phyloP scores from a whole-genome alignment of 208 protist genomes.

The Wallacemonas sp. region DNA sequence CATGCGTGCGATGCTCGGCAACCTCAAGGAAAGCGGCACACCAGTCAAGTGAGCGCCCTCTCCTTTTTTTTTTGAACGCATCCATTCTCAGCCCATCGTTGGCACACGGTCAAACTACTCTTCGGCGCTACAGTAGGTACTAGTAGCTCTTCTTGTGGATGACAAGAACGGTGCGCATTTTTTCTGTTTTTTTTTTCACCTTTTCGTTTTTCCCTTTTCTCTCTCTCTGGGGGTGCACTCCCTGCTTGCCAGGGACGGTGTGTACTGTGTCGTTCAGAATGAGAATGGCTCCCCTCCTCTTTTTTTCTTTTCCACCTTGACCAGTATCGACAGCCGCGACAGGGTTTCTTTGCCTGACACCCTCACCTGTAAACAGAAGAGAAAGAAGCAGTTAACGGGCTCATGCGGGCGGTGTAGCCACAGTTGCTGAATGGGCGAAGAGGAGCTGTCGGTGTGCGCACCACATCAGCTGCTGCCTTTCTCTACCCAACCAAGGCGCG shows the following conservation, averaged over 20 bases:
- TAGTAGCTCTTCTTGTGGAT: too few species aligned
- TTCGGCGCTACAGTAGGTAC: not conserved
- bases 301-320: not conserved
- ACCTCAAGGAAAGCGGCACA: slow-evolving; percentile 23
- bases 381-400: too few species aligned
- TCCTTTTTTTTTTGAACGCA: not conserved
- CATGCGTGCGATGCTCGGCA: slow-evolving; percentile 68
- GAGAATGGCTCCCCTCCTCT: not conserved
- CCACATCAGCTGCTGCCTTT: too few species aligned
- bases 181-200: not conserved
- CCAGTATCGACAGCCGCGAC: not conserved
- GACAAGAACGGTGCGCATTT: too few species aligned
- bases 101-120: not conserved
- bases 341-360: not conserved
- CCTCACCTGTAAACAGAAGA: too few species aligned
- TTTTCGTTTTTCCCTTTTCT: slow-evolving; percentile 4
- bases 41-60: not conserved
- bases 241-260: too few species aligned
- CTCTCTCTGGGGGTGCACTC: too few species aligned
- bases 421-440: too few species aligned
- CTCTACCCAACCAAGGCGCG: too few species aligned
- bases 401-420: too few species aligned
- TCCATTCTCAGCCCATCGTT: not conserved
- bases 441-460: too few species aligned
- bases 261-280: too few species aligned